Evolutionary conservation across 768 basidiomycete species (phyloP).

Genomic region (Trametes maxima): DNA sequence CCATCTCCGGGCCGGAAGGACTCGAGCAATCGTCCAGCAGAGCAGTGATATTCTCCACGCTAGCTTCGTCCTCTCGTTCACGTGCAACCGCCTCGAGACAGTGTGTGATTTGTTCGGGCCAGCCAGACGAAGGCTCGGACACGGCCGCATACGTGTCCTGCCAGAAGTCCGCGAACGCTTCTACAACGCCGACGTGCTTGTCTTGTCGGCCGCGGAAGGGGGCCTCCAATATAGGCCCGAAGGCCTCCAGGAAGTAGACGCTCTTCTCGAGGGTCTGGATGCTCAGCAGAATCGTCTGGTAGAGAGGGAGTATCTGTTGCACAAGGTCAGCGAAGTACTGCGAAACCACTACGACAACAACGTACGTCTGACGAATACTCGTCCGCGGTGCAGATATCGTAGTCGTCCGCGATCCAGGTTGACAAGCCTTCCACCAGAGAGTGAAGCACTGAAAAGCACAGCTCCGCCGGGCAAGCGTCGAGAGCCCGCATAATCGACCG

Average conservation of each 20-base stretch:
- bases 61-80: constrained; percentile 14
- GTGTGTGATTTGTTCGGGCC: constrained; percentile 50
- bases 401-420: constrained; percentile 68
- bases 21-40: constrained; percentile 12
- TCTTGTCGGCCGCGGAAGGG: constrained; percentile 55
- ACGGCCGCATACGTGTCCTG: constrained; percentile 44
- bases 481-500: constrained; percentile 56
- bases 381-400: constrained; percentile 47
- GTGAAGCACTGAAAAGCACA: constrained; percentile 49
- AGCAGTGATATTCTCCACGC: constrained; percentile 20
- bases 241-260: constrained; percentile 43
- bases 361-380: constrained; percentile 64
- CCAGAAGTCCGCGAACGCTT: constrained; percentile 70
- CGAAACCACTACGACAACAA: not conserved
- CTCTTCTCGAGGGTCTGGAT: constrained; percentile 50
- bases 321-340: not conserved
- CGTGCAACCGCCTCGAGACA: constrained; percentile 34
- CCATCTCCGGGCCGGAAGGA: not conserved
- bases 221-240: constrained; percentile 57
- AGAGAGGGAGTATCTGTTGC: constrained; percentile 60
- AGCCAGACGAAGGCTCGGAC: constrained; percentile 49
- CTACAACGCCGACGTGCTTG: constrained; percentile 45
- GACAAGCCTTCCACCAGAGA: constrained; percentile 54
- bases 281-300: constrained; percentile 57
- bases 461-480: constrained; percentile 55